Percentiles rank a stretch among this genome's conserved stretches.
phyloP scores from a whole-genome alignment of 495 filamentous ascomycete species.

The Trichoderma reesei region DNA sequence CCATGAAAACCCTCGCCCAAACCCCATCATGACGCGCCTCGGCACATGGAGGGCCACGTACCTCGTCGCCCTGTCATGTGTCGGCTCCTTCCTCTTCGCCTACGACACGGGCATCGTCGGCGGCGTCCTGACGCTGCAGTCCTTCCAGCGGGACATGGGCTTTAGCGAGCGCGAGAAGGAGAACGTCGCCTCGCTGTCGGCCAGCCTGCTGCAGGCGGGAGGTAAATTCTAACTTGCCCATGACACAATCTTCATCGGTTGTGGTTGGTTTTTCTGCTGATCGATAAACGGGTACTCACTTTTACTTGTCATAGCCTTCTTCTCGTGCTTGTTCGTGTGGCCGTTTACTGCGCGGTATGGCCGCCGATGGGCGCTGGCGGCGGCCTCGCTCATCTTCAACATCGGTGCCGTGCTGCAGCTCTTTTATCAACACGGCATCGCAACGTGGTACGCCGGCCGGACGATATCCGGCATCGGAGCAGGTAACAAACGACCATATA shows the following conservation, averaged over 20 bases:
- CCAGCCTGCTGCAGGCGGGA: constrained; percentile 46
- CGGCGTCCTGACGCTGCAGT: constrained; percentile 42
- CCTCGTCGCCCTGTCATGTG: constrained; percentile 19
- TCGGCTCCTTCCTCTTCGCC: constrained; percentile 22
- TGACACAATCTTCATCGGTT: not conserved
- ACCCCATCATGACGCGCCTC: constrained; percentile 15
- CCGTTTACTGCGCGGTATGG: constrained; percentile 35
- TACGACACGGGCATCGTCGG: constrained; percentile 54
- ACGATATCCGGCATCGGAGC: constrained; percentile 37
- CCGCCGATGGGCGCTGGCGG: constrained; percentile 33
- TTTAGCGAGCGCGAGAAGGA: not conserved
- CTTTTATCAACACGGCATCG: constrained; percentile 32
- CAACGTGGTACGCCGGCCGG: constrained; percentile 36
- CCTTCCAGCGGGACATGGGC: constrained; percentile 47
- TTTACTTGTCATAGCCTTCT: constrained; percentile 16
- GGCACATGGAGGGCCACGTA: constrained; percentile 20
- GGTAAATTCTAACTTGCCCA: constrained; percentile 17
- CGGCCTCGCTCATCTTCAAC: constrained; percentile 33
- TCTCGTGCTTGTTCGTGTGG: constrained; percentile 37
- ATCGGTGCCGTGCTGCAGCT: constrained; percentile 36
- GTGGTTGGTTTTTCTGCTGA: not conserved
- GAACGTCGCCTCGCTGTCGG: constrained; percentile 44
- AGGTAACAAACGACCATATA: not conserved
- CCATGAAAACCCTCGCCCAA: not conserved
- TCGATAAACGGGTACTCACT: not conserved